Percentiles rank a stretch among this genome's conserved stretches.
Conservation (phyloP, 225 moss, liverwort and hornwort species). For the Rhytidiadelphus loreus region DNA sequence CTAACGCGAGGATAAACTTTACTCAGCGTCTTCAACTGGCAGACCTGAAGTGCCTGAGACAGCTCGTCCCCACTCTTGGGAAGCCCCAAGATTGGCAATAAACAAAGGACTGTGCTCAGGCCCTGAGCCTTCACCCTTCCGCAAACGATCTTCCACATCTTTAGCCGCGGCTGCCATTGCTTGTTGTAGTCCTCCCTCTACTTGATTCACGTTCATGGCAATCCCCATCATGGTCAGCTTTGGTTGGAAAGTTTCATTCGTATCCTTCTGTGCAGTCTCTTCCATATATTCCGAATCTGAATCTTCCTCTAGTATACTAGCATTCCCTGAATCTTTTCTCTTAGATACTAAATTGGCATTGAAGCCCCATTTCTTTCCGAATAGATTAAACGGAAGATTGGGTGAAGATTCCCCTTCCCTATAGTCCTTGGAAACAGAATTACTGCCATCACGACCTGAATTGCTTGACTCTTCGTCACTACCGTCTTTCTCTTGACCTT, state of each 20-base stretch:
- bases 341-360: conserved; percentile 45
- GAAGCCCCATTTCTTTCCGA: conserved; percentile 77
- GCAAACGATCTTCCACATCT: conserved; percentile 90
- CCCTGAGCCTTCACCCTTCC: conserved; percentile 87
- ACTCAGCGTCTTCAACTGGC: conserved; percentile 62
- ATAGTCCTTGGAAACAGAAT: conserved; percentile 19
- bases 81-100: conserved; percentile 87
- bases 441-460: conserved; percentile 19
- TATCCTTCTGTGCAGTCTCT: conserved; percentile 40
- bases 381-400: conserved; percentile 57
- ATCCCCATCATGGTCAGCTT: conserved; percentile 99
- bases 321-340: conserved; percentile 44
- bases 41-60: conserved; percentile 49
- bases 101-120: conserved; percentile 84
- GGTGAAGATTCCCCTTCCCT: conserved; percentile 37
- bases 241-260: conserved; percentile 48
- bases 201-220: conserved; percentile 82
- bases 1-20: not conserved
- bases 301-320: conserved; percentile 45
- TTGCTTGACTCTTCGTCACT: conserved; percentile 34
- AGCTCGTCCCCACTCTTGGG: conserved; percentile 74
- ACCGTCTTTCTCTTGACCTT: conserved; percentile 21
- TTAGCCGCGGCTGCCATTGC: conserved; percentile 97
- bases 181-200: conserved; percentile 77
- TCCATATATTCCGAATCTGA: conserved; percentile 28